These are phyloP conservation scores for Rostrohypoxylon terebratum DNA, from an alignment of 495 filamentous ascomycete species.

Conservation along the genomic window DNA sequence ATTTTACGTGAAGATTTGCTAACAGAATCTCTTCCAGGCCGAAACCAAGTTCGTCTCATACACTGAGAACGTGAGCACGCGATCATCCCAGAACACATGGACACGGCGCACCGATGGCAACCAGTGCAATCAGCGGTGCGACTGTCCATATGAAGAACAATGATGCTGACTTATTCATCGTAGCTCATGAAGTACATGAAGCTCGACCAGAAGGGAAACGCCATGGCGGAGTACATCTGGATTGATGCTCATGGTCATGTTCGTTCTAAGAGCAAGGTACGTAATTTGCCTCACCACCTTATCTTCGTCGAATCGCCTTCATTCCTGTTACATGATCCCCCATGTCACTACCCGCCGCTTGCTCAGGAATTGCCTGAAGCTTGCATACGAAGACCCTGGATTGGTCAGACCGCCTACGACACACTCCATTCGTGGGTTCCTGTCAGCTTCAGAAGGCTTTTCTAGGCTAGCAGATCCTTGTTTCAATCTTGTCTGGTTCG, in stretches of 20 bases:
- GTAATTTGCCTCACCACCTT: slow-evolving; percentile 65
- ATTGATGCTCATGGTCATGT: slow-evolving; percentile 70
- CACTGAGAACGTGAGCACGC: slow-evolving; percentile 67
- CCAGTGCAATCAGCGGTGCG: slow-evolving; percentile 27
- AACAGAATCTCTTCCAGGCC: slow-evolving; percentile 64
- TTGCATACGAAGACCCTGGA: slow-evolving; percentile 28
- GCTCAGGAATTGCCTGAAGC: slow-evolving; percentile 11
- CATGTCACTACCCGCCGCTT: slow-evolving; percentile 35
- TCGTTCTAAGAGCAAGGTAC: slow-evolving; percentile 52
- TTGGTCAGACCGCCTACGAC: slow-evolving; percentile 30
- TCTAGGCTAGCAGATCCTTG: slow-evolving; percentile 39
- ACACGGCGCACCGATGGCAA: slow-evolving; percentile 35
- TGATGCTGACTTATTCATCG: slow-evolving; percentile 44
- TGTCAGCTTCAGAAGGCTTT: slow-evolving; percentile 17
- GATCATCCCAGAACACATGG: slow-evolving; percentile 57
- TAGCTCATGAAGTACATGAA: slow-evolving; percentile 92
- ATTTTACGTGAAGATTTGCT: slow-evolving; percentile 52
- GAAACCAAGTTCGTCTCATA: slow-evolving; percentile 67
- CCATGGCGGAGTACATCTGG: slow-evolving; percentile 98
- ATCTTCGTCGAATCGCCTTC: slow-evolving; percentile 49
- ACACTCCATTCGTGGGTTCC: slow-evolving; percentile 31
- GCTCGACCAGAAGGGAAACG: slow-evolving; percentile 85
- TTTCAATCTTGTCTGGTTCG: slow-evolving; percentile 21
- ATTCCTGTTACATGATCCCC: slow-evolving; percentile 47
- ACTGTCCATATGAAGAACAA: slow-evolving; percentile 28